Base-by-base conservation (phyloP, 2,329 filamentous ascomycete species). In the Fusarium kyushuense region DNA sequence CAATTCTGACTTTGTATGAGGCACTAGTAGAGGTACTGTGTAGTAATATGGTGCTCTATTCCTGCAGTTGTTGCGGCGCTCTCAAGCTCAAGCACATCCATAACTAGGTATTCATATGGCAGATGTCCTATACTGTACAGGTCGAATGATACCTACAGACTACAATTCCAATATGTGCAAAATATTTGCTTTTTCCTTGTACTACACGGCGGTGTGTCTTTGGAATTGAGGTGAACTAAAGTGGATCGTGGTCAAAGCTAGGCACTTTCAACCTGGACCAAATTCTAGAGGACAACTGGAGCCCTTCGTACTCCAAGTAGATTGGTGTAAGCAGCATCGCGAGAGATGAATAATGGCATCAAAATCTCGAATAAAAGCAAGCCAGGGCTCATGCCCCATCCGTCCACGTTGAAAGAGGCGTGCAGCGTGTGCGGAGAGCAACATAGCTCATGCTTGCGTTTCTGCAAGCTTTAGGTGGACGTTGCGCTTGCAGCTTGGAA, bases 1-100 rank as follows among this genome's bases (percentile, higher is more conserved):
- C 23, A 59, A 52, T 59, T 48, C 54, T 70, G 58, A 53, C 67
- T 46, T 60, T 25, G 62, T 48, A 64, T 70, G 67, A 69, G 62
- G 42, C 58, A 60, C 32, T 46, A 27, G 27, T 9, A 27, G 30
- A 54, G 35, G 46, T 45, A 47, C n/a, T 56, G 61, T 45, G 46
- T 38, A 38, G 35, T 36, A 45, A 21, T 16, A 38, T 43, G 30
- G 36, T 47, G 35, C 52, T 65, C 36, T 43, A 27, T 36, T 48
- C 27, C 47, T 51, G 52, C 41, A 62, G 29, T 40, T 52, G 40
- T 25, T 30, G 23, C 29, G 17, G n/a, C 21, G 17, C 36, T 55
- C 38, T 19, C 47, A 36, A 29, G 23, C 33, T 12, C n/a, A 27
- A 21, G n/a, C 33, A 35, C 27, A 30, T 30, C 27, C 33, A 35